Evolutionary conservation across 345 rosid species (phyloP), one percentile per base, ranked within the genome.

Genomic region (Citrus hindsii): DNA sequence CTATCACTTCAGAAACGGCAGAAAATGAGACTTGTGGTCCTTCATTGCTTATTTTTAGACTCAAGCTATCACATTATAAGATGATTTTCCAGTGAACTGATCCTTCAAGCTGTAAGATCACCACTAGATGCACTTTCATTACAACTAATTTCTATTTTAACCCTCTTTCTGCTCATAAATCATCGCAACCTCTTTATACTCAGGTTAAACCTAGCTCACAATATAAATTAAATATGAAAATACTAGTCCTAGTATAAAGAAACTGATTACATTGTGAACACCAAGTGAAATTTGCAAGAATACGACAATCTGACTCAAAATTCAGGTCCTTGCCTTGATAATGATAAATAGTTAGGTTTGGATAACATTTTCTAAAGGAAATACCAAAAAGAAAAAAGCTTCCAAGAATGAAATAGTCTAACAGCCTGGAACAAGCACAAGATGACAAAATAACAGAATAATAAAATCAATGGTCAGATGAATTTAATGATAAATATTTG

Each of bases 401-500:
- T 12, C 71, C 62, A 51, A 51, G 58, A 74, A 30, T 64, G 51
- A 27, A 13, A 35, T 53, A 14, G 28, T 33, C 40, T 22, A 67
- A 64, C 19, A 74, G 46, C 40, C 1, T 21, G n/a, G 35, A 71
- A 35, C 10, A 53, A 69, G 40, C 65, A 75, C 24, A 74, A 46
- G 75, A 24, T 64, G 61, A 9, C 66, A 48, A 24, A 61, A 60
- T 33, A 59, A 48, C 30, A 9, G 37, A 60, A 70, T 42, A 63
- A 64, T 66, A 37, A 81, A 79, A 19, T 51, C 71, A 55, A 77
- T 69, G 60, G 48, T 72, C 56, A 75, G 4, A 30, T 18, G 13
- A 28, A 40, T 40, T 65, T 67, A 64, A 55, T 59, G 2, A 28
- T 33, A 81, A 75, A 35, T 30, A 67, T 38, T 63, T 63, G 63